These are phyloP conservation scores for Millerago galiae DNA, from an alignment of 805 yeast genomes.

Conservation along the genomic window DNA sequence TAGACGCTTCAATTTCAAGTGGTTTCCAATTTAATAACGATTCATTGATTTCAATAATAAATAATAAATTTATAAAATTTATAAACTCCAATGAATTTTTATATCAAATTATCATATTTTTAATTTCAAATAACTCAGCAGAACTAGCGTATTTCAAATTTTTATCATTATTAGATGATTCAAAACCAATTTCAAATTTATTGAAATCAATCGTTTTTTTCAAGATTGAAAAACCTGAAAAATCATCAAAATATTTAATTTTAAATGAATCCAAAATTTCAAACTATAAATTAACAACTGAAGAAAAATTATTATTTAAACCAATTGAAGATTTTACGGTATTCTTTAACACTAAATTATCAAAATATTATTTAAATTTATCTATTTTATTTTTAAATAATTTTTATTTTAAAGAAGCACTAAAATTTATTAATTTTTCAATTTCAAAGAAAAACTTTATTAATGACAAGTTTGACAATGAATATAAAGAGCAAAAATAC, in stretches of 20 bases:
- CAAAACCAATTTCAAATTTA: slow-evolving; percentile 14
- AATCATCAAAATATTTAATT: slow-evolving; percentile 27
- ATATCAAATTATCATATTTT: slow-evolving; percentile 4
- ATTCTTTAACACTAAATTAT: slow-evolving; percentile 26
- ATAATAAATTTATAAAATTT: slow-evolving; percentile 13
- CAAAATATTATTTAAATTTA: slow-evolving; percentile 33
- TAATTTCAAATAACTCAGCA: slow-evolving; percentile 11
- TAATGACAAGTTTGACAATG: slow-evolving; percentile 16
- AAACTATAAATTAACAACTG: slow-evolving; percentile 15
- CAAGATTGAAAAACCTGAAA: slow-evolving; percentile 21
- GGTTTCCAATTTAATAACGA: slow-evolving; percentile 13
- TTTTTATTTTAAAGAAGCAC: slow-evolving; percentile 27
- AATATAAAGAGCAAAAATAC: slow-evolving; percentile 18
- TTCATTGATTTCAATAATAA: slow-evolving; percentile 10
- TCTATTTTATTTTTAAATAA: slow-evolving; percentile 31
- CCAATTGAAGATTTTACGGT: slow-evolving; percentile 17
- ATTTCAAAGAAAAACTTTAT: slow-evolving; percentile 15
- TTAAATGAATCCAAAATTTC: slow-evolving; percentile 25
- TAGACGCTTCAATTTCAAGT: slow-evolving; percentile 7
- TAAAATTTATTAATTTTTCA: slow-evolving; percentile 27
- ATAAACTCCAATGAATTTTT: slow-evolving; percentile 15
- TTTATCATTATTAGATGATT: slow-evolving; percentile 11
- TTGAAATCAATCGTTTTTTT: slow-evolving; percentile 20
- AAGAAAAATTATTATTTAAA: slow-evolving; percentile 19
- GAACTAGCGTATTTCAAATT: slow-evolving; percentile 13